A percentile compares a stretch with the other conserved stretches of the same genome.
phyloP scores from a whole-genome alignment of 2,329 filamentous ascomycete species.

The Pseudophaeomoniella oleicola region DNA sequence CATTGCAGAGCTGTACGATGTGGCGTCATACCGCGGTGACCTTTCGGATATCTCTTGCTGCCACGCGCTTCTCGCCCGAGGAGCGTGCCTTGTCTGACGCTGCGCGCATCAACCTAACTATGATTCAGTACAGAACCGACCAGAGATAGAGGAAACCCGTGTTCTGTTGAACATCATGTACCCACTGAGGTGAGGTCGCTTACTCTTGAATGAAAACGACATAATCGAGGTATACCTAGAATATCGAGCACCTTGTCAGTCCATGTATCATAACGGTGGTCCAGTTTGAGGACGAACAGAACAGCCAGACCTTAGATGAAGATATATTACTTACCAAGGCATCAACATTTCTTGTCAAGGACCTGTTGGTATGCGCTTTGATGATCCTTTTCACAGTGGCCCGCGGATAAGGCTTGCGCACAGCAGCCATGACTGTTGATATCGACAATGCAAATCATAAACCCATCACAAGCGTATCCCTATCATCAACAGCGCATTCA shows the following conservation, averaged over 20 bases:
- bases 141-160: background rate
- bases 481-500: no score
- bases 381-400: slow-evolving; percentile 77
- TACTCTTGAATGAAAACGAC: slow-evolving; percentile 62
- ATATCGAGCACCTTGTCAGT: no score
- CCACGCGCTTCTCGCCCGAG: slow-evolving; percentile 56
- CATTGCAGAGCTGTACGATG: no score
- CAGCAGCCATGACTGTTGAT: slow-evolving; percentile 40
- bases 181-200: slow-evolving; percentile 10
- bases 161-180: background rate
- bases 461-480: no score
- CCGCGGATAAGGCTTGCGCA: slow-evolving; percentile 68
- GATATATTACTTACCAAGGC: slow-evolving; percentile 55
- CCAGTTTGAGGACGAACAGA: no score
- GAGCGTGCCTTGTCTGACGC: slow-evolving; percentile 62
- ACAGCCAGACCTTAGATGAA: no score
- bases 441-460: no score
- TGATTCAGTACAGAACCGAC: background rate
- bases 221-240: slow-evolving; percentile 77
- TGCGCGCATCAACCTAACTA: slow-evolving; percentile 58
- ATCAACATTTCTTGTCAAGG: slow-evolving; percentile 72
- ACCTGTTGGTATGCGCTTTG: slow-evolving; percentile 72
- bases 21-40: slow-evolving; percentile 50
- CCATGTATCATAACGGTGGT: no score
- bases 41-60: slow-evolving; percentile 62